Evolutionary conservation across 2,329 filamentous ascomycete species (phyloP).

Genomic region (Cercospora citrullina): DNA sequence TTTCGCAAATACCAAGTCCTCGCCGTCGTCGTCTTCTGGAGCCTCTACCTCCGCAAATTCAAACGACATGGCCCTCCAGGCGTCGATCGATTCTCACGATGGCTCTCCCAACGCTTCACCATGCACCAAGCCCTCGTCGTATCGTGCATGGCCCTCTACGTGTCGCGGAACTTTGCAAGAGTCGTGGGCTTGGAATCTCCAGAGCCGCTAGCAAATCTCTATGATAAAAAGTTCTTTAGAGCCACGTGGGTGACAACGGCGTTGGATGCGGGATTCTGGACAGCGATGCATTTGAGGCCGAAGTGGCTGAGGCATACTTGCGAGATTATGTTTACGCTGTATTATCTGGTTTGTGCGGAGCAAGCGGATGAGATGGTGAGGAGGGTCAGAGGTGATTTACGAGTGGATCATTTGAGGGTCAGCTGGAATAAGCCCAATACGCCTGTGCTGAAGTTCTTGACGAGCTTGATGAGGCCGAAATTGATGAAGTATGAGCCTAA

Average conservation of each 20-base stretch:
- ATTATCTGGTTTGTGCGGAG: slow-evolving; percentile 90
- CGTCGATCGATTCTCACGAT: slow-evolving; percentile 67
- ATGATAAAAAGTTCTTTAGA: slow-evolving; percentile 87
- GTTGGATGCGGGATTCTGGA: slow-evolving; percentile 96
- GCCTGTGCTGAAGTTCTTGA: slow-evolving; percentile 75
- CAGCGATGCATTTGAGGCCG: slow-evolving; percentile 83
- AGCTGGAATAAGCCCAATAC: slow-evolving; percentile 95
- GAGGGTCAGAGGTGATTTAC: slow-evolving; percentile 81
- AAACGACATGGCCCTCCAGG: slow-evolving; percentile 82
- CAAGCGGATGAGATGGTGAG: slow-evolving; percentile 95
- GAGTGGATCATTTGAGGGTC: slow-evolving; percentile 85
- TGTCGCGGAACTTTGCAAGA: slow-evolving; percentile 89
- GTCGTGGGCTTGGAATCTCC: slow-evolving; percentile 87
- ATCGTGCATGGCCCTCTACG: slow-evolving; percentile 87
- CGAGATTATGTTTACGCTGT: slow-evolving; percentile 79
- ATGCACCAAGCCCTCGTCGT: slow-evolving; percentile 86
- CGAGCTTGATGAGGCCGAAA: slow-evolving; percentile 71
- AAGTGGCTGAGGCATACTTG: slow-evolving; percentile 81
- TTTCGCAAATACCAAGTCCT: slow-evolving; percentile 58
- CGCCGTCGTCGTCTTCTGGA: slow-evolving; percentile 89
- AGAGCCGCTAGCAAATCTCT: slow-evolving; percentile 91
- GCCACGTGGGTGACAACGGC: slow-evolving; percentile 97
- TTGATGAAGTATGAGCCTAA: slow-evolving; percentile 80
- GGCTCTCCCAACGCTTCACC: slow-evolving; percentile 71
- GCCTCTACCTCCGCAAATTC: slow-evolving; percentile 78